These are phyloP conservation scores for Orobanche coerulescens DNA, from an alignment of 257 asterid species.

Conservation along the genomic window DNA sequence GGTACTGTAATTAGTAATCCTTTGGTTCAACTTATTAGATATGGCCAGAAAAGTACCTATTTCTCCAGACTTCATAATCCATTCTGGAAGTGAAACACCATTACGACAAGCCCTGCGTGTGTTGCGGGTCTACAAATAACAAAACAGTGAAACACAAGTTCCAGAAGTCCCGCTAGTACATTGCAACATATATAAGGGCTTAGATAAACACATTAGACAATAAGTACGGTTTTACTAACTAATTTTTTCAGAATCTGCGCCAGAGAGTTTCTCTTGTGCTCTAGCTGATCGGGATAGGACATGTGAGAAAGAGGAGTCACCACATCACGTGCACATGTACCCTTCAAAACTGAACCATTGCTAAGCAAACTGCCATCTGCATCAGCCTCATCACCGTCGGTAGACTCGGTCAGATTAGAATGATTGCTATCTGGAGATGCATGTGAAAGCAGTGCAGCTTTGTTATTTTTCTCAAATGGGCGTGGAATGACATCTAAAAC, in stretches of 20 bases:
- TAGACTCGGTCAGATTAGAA: slow-evolving; percentile 19
- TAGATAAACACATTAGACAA: neutral
- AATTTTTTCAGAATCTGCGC: slow-evolving; percentile 66
- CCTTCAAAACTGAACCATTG: slow-evolving; percentile 33
- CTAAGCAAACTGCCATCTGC: slow-evolving; percentile 31
- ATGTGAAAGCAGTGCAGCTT: slow-evolving; percentile 28
- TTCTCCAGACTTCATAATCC: slow-evolving; percentile 81
- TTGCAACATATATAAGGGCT: slow-evolving; percentile 6
- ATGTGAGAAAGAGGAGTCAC: slow-evolving; percentile 96
- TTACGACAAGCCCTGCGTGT: slow-evolving; percentile 89
- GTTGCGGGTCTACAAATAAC: slow-evolving; percentile 64
- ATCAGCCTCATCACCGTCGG: slow-evolving; percentile 31
- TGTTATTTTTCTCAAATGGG: slow-evolving; percentile 55
- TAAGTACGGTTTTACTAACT: slow-evolving; percentile 35
- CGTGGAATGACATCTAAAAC: slow-evolving; percentile 66
- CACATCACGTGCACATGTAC: slow-evolving; percentile 67
- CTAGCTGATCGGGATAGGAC: slow-evolving; percentile 84
- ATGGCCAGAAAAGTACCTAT: slow-evolving; percentile 51
- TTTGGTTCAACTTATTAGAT: slow-evolving; percentile 11
- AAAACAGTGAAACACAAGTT: slow-evolving; percentile 10
- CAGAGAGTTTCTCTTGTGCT: slow-evolving; percentile 66
- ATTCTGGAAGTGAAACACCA: slow-evolving; percentile 81
- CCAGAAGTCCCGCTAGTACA: slow-evolving; percentile 16
- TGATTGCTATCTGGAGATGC: slow-evolving; percentile 22
- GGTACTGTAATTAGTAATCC: neutral